A percentile compares a stretch with the other conserved stretches of the same genome.
phyloP scores from a whole-genome alignment of 2,329 filamentous ascomycete species.

The Fusarium sp. region DNA sequence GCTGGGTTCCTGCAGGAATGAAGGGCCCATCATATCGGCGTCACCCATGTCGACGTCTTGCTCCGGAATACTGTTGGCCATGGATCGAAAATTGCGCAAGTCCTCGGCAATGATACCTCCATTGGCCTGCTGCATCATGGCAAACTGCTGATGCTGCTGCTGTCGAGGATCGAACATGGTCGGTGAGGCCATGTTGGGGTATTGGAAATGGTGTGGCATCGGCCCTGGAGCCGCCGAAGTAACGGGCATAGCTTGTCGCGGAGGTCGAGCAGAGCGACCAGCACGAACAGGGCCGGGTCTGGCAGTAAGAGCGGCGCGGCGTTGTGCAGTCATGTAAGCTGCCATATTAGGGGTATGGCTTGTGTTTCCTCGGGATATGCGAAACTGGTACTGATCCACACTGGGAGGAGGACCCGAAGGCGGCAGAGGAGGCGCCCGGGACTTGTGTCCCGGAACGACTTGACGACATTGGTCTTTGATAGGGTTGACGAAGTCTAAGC shows the following conservation, averaged over 20 bases:
- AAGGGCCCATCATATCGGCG: slow-evolving; percentile 50
- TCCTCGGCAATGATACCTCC: slow-evolving; percentile 56
- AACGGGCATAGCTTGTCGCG: slow-evolving; percentile 41
- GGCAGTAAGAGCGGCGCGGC: slow-evolving; percentile 51
- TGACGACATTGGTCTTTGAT: slow-evolving; percentile 54
- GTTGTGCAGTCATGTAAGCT: slow-evolving; percentile 53
- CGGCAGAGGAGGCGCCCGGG: slow-evolving; percentile 40
- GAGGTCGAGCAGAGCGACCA: slow-evolving; percentile 50
- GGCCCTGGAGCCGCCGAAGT: slow-evolving; percentile 28
- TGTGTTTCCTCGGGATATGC: slow-evolving; percentile 53
- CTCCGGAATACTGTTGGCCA: slow-evolving; percentile 50
- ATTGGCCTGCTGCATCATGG: slow-evolving; percentile 47
- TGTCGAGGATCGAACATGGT: slow-evolving; percentile 49
- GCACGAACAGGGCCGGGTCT: slow-evolving; percentile 47
- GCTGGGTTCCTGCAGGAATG: slow-evolving; percentile 40
- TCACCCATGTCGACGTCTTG: slow-evolving; percentile 55
- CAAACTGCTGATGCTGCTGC: slow-evolving; percentile 49
- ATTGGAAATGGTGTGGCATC: slow-evolving; percentile 45
- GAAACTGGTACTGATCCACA: slow-evolving; percentile 53
- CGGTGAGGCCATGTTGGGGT: slow-evolving; percentile 36
- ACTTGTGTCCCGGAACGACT: slow-evolving; percentile 53
- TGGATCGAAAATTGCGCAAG: slow-evolving; percentile 52
- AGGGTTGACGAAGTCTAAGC: slow-evolving; percentile 53
- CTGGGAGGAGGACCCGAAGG: slow-evolving; percentile 46
- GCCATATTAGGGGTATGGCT: slow-evolving; percentile 53